Percentiles rank a stretch among this genome's conserved stretches.
phyloP scores from a whole-genome alignment of 169 alveolate genomes.

The Perkinsus olseni region DNA sequence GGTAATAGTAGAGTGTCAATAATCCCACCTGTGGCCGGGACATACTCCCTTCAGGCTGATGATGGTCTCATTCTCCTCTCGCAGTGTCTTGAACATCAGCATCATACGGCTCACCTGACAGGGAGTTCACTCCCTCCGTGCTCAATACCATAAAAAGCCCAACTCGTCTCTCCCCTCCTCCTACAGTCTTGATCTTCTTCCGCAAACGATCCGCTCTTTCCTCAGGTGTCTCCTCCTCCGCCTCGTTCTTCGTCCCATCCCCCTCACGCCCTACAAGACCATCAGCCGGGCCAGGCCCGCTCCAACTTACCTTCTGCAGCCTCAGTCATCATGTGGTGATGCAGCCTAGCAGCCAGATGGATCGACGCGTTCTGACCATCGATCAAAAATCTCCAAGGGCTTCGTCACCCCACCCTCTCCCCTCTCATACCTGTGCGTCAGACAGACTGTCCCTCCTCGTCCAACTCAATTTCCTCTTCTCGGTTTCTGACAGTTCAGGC shows the following conservation, averaged over 20 bases:
- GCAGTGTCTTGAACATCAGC: slow-evolving; percentile 39
- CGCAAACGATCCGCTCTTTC: slow-evolving; percentile 65
- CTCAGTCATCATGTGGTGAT: neutral
- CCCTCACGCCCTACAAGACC: neutral
- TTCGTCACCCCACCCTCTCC: too few relatives aligned
- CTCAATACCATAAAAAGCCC: slow-evolving; percentile 15
- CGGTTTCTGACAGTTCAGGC: neutral
- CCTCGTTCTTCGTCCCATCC: slow-evolving; percentile 11
- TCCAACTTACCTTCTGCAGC: neutral
- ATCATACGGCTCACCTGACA: slow-evolving; percentile 14
- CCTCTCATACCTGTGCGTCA: neutral
- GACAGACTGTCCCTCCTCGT: neutral
- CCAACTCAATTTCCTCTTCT: neutral
- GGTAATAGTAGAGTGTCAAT: too few relatives aligned
- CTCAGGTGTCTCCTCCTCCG: slow-evolving; percentile 14
- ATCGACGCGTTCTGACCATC: neutral
- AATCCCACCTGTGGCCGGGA: slow-evolving; percentile 75
- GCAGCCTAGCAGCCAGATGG: neutral
- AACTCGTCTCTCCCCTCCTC: neutral
- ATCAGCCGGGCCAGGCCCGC: too few relatives aligned
- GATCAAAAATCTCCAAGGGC: neutral
- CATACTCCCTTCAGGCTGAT: slow-evolving; percentile 81
- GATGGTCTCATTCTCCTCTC: slow-evolving; percentile 77
- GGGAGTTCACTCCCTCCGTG: too few relatives aligned
- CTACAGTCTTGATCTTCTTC: slow-evolving; percentile 67